These are phyloP conservation scores for Chaetomiaceae sp. DNA, from an alignment of 2,329 filamentous ascomycete species.

Conservation along the genomic window DNA sequence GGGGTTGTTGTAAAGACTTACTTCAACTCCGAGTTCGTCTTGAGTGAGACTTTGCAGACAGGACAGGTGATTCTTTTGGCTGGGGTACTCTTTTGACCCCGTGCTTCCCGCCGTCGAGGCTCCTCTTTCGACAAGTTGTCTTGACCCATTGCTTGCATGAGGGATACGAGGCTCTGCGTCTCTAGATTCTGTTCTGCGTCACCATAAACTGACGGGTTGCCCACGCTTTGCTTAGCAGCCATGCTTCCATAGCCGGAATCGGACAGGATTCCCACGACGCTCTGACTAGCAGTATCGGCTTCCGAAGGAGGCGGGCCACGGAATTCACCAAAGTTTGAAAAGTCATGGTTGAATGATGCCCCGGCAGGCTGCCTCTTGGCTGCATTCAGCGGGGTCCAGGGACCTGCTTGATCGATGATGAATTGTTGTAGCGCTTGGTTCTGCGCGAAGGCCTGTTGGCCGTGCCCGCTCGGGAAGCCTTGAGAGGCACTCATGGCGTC, in stretches of 20 bases:
- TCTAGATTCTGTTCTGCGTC: conserved; percentile 40
- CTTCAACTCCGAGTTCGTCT: conserved; percentile 54
- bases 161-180: conserved; percentile 36
- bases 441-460: not conserved
- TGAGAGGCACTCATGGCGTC: not conserved
- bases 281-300: conserved; percentile 14
- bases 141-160: conserved; percentile 18
- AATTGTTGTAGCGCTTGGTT: conserved; percentile 5
- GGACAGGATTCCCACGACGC: conserved; percentile 14
- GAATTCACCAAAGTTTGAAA: not conserved
- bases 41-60: conserved; percentile 40
- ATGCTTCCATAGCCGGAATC: conserved; percentile 33
- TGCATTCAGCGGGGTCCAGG: conserved; percentile 5
- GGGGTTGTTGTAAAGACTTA: conserved; percentile 37
- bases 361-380: not conserved
- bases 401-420: conserved; percentile 2
- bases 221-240: conserved; percentile 38
- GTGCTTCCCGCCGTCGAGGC: conserved; percentile 1
- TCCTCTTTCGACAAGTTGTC: conserved; percentile 7
- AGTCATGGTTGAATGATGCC: not conserved
- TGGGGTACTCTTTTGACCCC: conserved; percentile 6
- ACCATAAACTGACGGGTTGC: conserved; percentile 41
- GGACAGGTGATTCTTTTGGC: conserved; percentile 12
- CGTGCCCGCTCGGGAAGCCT: not conserved
- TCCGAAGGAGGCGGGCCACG: conserved; percentile 15